Base-by-base conservation (phyloP, 768 basidiomycete species). In the Russula olivacea region DNA sequence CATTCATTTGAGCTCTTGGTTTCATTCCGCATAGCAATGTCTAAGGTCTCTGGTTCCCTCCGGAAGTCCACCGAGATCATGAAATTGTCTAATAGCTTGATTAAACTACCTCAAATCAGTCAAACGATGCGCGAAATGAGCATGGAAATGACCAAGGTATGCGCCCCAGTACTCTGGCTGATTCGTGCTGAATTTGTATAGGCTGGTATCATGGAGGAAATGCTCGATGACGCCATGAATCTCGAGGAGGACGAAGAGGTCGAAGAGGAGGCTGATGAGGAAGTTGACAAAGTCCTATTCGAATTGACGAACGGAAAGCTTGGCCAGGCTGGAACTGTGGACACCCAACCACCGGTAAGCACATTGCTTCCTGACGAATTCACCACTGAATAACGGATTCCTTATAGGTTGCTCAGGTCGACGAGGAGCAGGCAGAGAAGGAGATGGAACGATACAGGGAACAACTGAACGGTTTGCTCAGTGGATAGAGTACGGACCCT, bases 1-100 rank as follows among this genome's bases (percentile, higher is more conserved):
- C 10, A 50, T 23, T 28, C 15, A 61, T 28, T 30, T 10, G 32
- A 32, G 9, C 9, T 11, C 41, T 63, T 55, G 40, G 59, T 48
- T 40, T 30, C 25, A 49, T 23, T 6, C 12, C 32, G 10, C 63
- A 30, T 68, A 98, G 97, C 97, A 0, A 90, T 98, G 88, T 75
- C 87, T 66, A 99, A 98, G 77, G 92, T 98, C 45, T 98, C 97
- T 10, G 97, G 97, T n/a, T 85, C 95, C 7, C 78, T 99, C 65
- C 96, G 98, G 76, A 97, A 94, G 75, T 97, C 94, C 8, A 94
- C 96, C 1, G 95, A 98, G 73, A 98, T 98, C 65, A 98, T 99
- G 95, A 98, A 90, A 76, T 80, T 95, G 47, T 95, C 94, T n/a
- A 98, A 96, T 76, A 77, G 88, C 30, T 81, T 98, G 52, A 79